Evolutionary conservation across 306 rosid genomes (phyloP).

Genomic region (Inga oerstediana): DNA sequence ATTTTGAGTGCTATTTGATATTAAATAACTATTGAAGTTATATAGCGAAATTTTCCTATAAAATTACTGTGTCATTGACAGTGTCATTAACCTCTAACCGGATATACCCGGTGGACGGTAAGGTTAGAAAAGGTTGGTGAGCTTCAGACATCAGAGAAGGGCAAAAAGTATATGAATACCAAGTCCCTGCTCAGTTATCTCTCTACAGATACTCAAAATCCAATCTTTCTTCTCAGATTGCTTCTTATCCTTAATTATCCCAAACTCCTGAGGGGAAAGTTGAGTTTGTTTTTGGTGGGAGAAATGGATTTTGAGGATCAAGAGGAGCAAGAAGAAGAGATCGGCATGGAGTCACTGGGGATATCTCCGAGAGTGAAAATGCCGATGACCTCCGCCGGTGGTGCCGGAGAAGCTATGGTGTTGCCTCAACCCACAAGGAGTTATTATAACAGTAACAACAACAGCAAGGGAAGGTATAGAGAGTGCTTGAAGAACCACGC

Average conservation of each 20-base stretch:
- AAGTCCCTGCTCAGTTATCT: background rate
- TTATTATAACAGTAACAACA: background rate
- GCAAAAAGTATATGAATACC: slow-evolving; percentile 59
- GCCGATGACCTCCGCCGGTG: slow-evolving; percentile 5
- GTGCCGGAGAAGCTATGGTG: slow-evolving; percentile 16
- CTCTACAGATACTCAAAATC: background rate
- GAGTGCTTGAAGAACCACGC: slow-evolving; percentile 96
- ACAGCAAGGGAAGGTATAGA: slow-evolving; percentile 53
- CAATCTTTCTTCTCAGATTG: background rate
- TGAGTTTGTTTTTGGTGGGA: background rate
- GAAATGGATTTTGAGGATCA: slow-evolving; percentile 84
- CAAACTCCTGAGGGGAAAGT: background rate
- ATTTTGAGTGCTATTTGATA: too few relatives aligned
- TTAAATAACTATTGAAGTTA: too few relatives aligned
- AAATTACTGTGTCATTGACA: slow-evolving; percentile 20
- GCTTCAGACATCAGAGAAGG: slow-evolving; percentile 30
- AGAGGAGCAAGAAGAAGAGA: slow-evolving; percentile 75
- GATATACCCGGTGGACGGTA: slow-evolving; percentile 50
- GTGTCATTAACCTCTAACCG: slow-evolving; percentile 35
- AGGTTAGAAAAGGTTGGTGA: background rate
- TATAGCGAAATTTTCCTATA: too few relatives aligned
- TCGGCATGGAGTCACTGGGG: slow-evolving; percentile 65
- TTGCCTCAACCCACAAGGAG: slow-evolving; percentile 39
- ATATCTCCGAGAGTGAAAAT: slow-evolving; percentile 55
- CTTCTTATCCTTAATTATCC: background rate